Conservation (phyloP, 192 early-diverging fungal species). For the Coemansia biformis region DNA sequence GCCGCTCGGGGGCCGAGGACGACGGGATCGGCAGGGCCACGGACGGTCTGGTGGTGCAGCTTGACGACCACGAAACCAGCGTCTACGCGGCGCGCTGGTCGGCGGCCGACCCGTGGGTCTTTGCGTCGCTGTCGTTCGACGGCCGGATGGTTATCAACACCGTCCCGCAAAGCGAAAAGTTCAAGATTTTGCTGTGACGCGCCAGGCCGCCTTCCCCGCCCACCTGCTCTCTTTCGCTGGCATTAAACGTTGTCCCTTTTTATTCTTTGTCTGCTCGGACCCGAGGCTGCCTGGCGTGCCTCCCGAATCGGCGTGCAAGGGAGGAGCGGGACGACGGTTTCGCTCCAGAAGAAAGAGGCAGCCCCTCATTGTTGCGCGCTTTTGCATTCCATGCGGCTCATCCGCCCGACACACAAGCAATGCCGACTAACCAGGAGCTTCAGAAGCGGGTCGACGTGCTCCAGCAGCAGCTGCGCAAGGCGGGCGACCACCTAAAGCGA, state of each 20-base stretch:
- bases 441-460: constrained; percentile 47
- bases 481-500: constrained; percentile 47
- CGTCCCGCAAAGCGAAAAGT: constrained; percentile 81
- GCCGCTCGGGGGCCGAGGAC: constrained; percentile 3
- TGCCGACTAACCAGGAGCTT: constrained; percentile 33
- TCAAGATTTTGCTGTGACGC: constrained; percentile 66
- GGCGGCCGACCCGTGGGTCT: constrained; percentile 85
- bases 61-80: constrained; percentile 91
- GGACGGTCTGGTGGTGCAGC: constrained; percentile 83
- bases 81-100: constrained; percentile 92
- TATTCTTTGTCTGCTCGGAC: no score
- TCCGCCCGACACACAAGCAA: no score
- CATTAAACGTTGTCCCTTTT: no score
- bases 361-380: no score
- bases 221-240: no score
- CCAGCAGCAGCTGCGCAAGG: constrained; percentile 49
- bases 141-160: constrained; percentile 88
- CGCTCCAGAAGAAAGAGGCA: no score
- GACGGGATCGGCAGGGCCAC: constrained; percentile 27
- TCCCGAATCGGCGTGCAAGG: no score
- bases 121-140: constrained; percentile 89
- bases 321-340: no score
- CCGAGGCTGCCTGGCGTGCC: no score
- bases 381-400: no score
- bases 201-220: no score